Conservation (phyloP, 139 green algal genomes). For the Chlorella sp. region DNA sequence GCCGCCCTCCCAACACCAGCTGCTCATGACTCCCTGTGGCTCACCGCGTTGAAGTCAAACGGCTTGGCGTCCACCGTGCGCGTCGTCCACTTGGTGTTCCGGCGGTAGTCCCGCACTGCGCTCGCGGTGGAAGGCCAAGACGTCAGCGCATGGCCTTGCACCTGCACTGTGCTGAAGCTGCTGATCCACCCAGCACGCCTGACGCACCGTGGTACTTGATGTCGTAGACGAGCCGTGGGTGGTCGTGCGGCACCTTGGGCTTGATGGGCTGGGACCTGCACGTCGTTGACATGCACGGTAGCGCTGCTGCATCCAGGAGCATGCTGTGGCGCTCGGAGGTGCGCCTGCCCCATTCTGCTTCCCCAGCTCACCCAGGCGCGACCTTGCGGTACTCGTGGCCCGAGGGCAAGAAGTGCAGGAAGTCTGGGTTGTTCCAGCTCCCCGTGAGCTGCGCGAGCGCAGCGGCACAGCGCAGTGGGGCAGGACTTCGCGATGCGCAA, state of each 20-base stretch:
- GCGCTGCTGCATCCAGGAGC: neutral
- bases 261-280: slow-evolving; percentile 56
- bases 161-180: neutral
- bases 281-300: neutral
- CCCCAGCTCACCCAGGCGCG: slow-evolving; percentile 26
- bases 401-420: slow-evolving; percentile 30
- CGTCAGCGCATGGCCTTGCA: neutral
- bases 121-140: neutral
- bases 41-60: slow-evolving; percentile 37
- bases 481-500: neutral
- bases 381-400: slow-evolving; percentile 33
- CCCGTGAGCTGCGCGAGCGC: slow-evolving; percentile 19
- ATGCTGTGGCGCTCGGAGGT: neutral
- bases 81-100: slow-evolving; percentile 41
- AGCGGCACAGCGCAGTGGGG: neutral
- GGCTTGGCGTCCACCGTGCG: slow-evolving; percentile 30
- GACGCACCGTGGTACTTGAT: slow-evolving; percentile 68
- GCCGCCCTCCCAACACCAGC: neutral
- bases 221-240: slow-evolving; percentile 56
- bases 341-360: neutral
- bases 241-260: slow-evolving; percentile 50
- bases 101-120: slow-evolving; percentile 34
- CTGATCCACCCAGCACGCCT: neutral
- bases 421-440: slow-evolving; percentile 26
- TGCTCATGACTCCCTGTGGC: neutral